phyloP scores from a whole-genome alignment of 2,329 filamentous ascomycete genomes.

The Fonsecaea pedrosoi region DNA sequence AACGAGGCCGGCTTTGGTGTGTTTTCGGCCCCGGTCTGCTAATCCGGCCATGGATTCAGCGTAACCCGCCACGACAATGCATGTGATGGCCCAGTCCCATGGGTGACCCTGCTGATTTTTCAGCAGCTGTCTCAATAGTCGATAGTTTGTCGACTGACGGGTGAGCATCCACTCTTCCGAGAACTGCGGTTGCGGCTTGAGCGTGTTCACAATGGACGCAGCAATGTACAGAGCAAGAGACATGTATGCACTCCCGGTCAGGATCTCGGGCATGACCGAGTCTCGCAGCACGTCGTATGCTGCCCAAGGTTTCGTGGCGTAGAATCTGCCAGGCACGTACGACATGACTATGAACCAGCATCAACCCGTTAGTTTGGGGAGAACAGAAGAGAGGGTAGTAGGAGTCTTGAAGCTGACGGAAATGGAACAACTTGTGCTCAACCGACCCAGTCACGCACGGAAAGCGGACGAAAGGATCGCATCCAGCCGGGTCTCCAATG shows the following conservation, averaged over 20 bases:
- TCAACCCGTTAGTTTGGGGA: neutral
- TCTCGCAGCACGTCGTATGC: constrained; percentile 3
- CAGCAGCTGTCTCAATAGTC: constrained; percentile 1
- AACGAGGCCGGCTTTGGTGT: constrained; percentile 1
- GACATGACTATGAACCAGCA: neutral
- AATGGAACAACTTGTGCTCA: constrained; percentile 9
- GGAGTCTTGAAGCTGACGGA: constrained; percentile 3
- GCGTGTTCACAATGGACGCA: neutral
- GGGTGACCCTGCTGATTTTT: neutral
- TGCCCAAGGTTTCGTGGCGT: neutral
- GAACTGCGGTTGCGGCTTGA: constrained; percentile 1
- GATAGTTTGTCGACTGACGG: constrained; percentile 1
- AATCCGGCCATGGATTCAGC: neutral
- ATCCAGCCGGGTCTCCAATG: neutral
- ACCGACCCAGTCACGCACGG: neutral
- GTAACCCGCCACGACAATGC: constrained; percentile 1
- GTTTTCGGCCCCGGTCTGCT: neutral
- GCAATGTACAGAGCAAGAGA: neutral
- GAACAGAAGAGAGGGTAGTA: neutral
- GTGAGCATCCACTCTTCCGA: constrained; percentile 3
- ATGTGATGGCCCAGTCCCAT: constrained; percentile 2
- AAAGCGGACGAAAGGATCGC: constrained; percentile 5
- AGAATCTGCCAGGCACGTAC: constrained; percentile 5
- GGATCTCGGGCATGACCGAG: constrained; percentile 8
- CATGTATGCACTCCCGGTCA: constrained; percentile 6